phyloP scores from a whole-genome alignment of 768 basidiomycete genomes.

The Terana coerulea region DNA sequence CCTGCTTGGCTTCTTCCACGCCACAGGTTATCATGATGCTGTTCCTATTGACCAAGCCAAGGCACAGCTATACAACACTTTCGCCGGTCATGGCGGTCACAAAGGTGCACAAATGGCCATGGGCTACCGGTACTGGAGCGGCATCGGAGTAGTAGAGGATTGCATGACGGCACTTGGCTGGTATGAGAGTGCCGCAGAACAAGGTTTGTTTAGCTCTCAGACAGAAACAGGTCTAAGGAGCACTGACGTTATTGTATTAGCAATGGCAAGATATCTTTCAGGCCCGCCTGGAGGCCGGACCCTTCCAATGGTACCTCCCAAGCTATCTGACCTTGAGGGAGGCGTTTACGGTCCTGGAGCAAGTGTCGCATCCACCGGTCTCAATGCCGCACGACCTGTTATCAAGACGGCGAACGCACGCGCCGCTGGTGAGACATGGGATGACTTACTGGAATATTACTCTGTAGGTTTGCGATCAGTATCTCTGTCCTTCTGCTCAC shows the following conservation, averaged over 20 bases:
- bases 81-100: conserved; percentile 85
- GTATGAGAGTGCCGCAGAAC: conserved; percentile 88
- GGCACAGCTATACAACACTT: conserved; percentile 91
- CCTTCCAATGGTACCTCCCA: conserved; percentile 74
- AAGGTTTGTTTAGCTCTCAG: conserved; percentile 43
- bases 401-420: conserved; percentile 81
- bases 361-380: conserved; percentile 85
- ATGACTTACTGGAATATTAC: conserved; percentile 90
- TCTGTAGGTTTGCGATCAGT: conserved; percentile 43
- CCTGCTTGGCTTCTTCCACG: conserved; percentile 81
- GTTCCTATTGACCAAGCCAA: conserved; percentile 68
- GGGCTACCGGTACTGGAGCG: conserved; percentile 93
- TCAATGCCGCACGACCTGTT: conserved; percentile 66
- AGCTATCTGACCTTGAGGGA: conserved; percentile 85
- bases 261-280: conserved; percentile 73
- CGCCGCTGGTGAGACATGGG: conserved; percentile 91
- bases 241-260: conserved; percentile 33
- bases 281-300: conserved; percentile 92
- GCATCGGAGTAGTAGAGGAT: conserved; percentile 86
- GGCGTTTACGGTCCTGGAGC: conserved; percentile 96
- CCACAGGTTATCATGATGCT: conserved; percentile 73
- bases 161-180: conserved; percentile 81
- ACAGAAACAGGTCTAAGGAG: not conserved
- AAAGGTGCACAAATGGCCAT: conserved; percentile 90
- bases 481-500: conserved; percentile 21